phyloP scores from a whole-genome alignment of 306 rosid species.

The Sindora glabra region DNA sequence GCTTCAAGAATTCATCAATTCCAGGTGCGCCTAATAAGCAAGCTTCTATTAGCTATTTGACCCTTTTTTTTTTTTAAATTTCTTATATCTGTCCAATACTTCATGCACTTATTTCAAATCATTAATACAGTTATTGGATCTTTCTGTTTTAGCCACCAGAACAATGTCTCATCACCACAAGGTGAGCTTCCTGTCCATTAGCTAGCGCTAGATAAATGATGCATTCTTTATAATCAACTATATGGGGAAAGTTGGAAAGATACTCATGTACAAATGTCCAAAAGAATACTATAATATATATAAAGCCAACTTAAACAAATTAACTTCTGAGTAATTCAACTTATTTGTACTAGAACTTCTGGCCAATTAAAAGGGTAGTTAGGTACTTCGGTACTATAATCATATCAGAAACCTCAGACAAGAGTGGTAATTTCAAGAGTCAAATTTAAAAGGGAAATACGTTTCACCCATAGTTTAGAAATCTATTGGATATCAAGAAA shows the following conservation, averaged over 20 bases:
- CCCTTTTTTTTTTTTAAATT: background rate
- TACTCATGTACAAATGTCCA: background rate
- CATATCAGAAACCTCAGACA: background rate
- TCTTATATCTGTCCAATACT: no score
- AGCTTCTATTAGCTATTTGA: background rate
- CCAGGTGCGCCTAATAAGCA: background rate
- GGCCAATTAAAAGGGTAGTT: background rate
- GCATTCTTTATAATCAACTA: background rate
- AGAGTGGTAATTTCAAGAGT: background rate
- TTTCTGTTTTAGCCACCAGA: background rate
- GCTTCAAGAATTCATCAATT: background rate
- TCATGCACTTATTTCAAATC: background rate
- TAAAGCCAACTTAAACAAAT: background rate
- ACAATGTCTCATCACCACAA: background rate
- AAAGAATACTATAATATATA: background rate
- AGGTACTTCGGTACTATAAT: background rate
- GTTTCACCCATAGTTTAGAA: background rate
- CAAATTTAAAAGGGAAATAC: background rate
- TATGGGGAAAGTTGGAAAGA: background rate
- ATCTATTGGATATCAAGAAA: no score
- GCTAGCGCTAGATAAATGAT: background rate
- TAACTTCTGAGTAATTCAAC: background rate
- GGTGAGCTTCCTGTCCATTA: background rate
- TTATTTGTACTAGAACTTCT: background rate
- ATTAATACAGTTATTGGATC: background rate